Base-by-base conservation (phyloP, 2,329 filamentous ascomycete species). In the Tolypocladium nubicola region DNA sequence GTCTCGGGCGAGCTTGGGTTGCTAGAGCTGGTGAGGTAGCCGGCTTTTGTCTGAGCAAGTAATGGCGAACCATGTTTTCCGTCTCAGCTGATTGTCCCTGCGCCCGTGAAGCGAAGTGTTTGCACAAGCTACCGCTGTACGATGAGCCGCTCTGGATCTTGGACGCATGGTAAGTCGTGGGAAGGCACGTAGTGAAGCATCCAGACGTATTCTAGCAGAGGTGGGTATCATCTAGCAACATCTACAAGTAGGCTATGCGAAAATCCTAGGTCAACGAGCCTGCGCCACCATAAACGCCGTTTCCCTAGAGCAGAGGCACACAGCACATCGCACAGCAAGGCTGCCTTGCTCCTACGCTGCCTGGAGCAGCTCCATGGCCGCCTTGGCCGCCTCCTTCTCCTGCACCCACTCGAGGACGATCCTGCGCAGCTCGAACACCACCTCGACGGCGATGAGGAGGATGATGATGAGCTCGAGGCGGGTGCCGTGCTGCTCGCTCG, bases 401-500 rank as follows among this genome's bases (percentile, higher is more conserved):
- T 72, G 70, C 56, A 61, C 65, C 65, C 77, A 78, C 65, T 90
- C 88, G 61, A 85, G 81, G 71, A 85, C 87, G 53, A 92, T 78
- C 57, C 88, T 78, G 61, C 89, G 77, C 60, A 97, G 77, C 72
- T 96, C 93, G 70, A 97, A 94, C 13, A 86, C 78, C 16, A 97
- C 92, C 73, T 99, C 94, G 39, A 97, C 88, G 1, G 89, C 85
- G 68, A 99, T 99, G 56, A 99, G 80, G 2, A 89, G 78, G 65
- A 99, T 97, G 69, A 99, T 97, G 65, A 95, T 95, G 88, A 90
- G 93, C 74, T 97, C 94, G 13, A 99, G 78, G 57, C 90, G 80
- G 37, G 92, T 84, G 19, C 90, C 88, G 68, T 97, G 91, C 70
- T 90, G 90, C 76, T 97, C 92, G 68, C 89, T 95, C 57, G 95